These are phyloP conservation scores for Phytophthora constricta DNA, from an alignment of 352 stramenopile genomes.

Conservation along the genomic window DNA sequence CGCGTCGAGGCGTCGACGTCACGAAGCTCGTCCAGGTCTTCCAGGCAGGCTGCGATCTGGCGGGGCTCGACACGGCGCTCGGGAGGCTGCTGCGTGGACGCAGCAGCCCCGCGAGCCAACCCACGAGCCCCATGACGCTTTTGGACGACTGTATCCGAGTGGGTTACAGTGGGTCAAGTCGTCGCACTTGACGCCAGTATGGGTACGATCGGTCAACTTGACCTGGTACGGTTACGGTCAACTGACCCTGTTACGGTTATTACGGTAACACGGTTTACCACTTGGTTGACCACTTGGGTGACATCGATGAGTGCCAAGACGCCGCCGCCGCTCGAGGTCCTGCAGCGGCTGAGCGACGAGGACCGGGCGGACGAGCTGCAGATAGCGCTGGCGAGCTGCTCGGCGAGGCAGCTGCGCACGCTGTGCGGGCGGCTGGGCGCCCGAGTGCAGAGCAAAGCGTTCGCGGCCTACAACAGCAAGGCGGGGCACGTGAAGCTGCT, in stretches of 20 bases:
- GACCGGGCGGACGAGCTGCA: constrained; percentile 24
- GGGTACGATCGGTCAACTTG: too few species aligned
- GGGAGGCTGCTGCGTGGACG: constrained; percentile 22
- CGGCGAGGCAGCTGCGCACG: constrained; percentile 25
- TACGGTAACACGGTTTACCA: too few species aligned
- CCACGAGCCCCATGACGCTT: constrained; percentile 25
- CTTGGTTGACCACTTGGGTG: too few species aligned
- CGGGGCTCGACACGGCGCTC: constrained; percentile 15
- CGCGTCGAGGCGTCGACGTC: constrained; percentile 18
- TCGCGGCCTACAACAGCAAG: constrained; percentile 32
- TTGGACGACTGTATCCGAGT: too few species aligned
- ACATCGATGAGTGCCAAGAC: neutral
- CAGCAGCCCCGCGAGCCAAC: constrained; percentile 24
- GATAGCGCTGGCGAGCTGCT: constrained; percentile 25
- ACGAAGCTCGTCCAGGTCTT: constrained; percentile 26
- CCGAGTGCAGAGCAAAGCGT: constrained; percentile 28
- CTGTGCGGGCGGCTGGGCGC: constrained; percentile 28
- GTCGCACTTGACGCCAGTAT: too few species aligned
- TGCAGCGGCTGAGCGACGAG: constrained; percentile 27
- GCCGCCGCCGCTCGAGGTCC: constrained; percentile 21
- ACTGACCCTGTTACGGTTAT: too few species aligned
- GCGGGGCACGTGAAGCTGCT: constrained; percentile 28
- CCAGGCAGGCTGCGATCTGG: constrained; percentile 2
- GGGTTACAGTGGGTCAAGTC: too few species aligned
- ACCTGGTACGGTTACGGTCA: too few species aligned